Conservation (phyloP, 495 filamentous ascomycete species). For the Jackrogersella multiformis region DNA sequence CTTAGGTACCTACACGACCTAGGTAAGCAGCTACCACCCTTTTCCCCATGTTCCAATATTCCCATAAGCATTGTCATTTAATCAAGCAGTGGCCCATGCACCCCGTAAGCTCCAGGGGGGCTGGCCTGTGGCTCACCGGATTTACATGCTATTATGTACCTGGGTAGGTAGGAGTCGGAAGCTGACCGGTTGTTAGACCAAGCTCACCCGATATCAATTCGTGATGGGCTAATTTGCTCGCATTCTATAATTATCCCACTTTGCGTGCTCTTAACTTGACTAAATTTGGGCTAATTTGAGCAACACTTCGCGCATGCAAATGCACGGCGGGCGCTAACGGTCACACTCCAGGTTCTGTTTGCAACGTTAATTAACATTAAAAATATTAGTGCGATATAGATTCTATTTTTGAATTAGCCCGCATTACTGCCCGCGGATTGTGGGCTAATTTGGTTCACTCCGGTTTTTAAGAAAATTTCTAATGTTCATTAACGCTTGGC, state of each 20-base stretch:
- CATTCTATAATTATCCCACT: constrained; percentile 44
- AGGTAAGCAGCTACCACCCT: too few relatives aligned
- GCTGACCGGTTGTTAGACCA: constrained; percentile 30
- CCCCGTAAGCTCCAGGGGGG: constrained; percentile 16
- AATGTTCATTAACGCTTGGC: too few relatives aligned
- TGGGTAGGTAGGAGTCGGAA: too few relatives aligned
- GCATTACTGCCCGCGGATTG: constrained; percentile 9
- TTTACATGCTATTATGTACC: too few relatives aligned
- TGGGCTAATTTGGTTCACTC: constrained; percentile 39
- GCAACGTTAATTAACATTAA: constrained; percentile 20
- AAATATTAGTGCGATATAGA: constrained; percentile 27
- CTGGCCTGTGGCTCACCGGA: constrained; percentile 35
- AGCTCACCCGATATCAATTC: constrained; percentile 35
- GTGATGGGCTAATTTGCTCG: constrained; percentile 42
- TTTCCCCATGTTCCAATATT: constrained; percentile 32
- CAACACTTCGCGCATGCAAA: constrained; percentile 26
- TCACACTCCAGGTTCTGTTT: constrained; percentile 15
- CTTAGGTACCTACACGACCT: background rate
- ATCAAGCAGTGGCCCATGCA: constrained; percentile 41
- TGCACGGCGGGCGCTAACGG: constrained; percentile 41
- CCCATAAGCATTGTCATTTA: constrained; percentile 28
- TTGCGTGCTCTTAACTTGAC: constrained; percentile 6
- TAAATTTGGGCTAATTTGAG: constrained; percentile 40
- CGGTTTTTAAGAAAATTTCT: background rate
- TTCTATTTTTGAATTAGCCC: constrained; percentile 52